Base-by-base conservation (phyloP, 2,329 filamentous ascomycete species). In the Fusarium concolor region DNA sequence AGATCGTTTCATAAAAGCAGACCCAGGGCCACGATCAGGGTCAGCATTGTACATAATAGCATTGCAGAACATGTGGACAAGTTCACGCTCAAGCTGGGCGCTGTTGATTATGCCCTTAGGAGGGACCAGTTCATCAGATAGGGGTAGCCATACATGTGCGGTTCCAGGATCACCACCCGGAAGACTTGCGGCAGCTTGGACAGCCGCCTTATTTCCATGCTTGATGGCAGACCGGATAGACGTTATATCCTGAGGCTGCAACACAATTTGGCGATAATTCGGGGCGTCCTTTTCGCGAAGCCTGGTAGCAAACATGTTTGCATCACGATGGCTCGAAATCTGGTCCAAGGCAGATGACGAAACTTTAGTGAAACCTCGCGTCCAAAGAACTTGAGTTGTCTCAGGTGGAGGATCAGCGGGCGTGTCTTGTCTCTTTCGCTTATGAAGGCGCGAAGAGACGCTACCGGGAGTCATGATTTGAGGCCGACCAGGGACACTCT, bases 41-140 rank as follows among this genome's bases (percentile, higher is more conserved):
- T 97, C 93, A 0, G 92, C 90, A 73, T 98, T 98, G 83, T 97
- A 99, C 96, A 99, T 98, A 79, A 97, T 92, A 18, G 96, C 95
- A 75, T 98, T 98, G 70, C 94, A 93, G 78, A 98, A 97, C 92
- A 98, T 97, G 73, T 96, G 92, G 72, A 96, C 93, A 12, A 98
- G 83, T 77, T 98, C 95, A 70, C 94, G 93, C 79, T 98, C 95
- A 17, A 98, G 85, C 77, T 98, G 96, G 2, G 91, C 89, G 50
- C 92, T 94, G 78, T 98, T 98, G 78, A 98, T 92, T 72, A 98
- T 97, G 20, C 90, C 93, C 72, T 90, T 92, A 0, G 96, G 95
- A 4, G 95, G 93, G 4, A 95, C 85, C 26, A 97, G 83, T 58
- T 97, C 93, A 49, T 90, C 86, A 3, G 87, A 91, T 57, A 92